Conservation (phyloP, 2,329 filamentous ascomycete species). For the Xenosphaeropsis pyriputrescens region DNA sequence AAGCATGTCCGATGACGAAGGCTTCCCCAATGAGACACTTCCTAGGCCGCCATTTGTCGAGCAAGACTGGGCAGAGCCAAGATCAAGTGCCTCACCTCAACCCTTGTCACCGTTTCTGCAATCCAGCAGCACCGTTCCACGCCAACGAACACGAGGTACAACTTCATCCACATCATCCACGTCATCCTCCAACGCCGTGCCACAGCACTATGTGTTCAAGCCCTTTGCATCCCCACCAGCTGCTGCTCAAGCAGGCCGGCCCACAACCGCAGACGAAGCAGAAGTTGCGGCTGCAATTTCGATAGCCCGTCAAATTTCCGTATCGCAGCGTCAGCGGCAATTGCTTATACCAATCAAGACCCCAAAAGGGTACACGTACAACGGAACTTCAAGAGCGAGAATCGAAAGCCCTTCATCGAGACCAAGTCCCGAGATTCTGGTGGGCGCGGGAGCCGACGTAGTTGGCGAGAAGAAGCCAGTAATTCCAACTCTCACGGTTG, state of each 20-base stretch:
- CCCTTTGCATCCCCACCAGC: background rate
- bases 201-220: too few relatives aligned
- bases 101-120: background rate
- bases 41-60: too few relatives aligned
- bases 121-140: background rate
- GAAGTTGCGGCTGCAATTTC: constrained; percentile 38
- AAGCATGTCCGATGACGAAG: background rate
- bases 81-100: background rate
- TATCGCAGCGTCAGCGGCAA: constrained; percentile 45
- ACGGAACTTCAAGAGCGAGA: constrained; percentile 17
- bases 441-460: background rate
- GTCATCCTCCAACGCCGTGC: background rate
- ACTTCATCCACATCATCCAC: background rate
- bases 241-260: background rate
- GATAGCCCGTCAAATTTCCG: constrained; percentile 53
- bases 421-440: background rate
- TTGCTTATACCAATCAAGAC: constrained; percentile 38
- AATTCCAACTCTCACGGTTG: background rate
- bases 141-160: background rate
- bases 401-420: background rate
- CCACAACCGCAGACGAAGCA: background rate
- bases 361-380: background rate
- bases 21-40: too few relatives aligned
- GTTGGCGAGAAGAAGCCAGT: background rate
- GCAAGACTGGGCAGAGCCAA: too few relatives aligned